phyloP scores from a whole-genome alignment of 1,284 basidiomycete genomes.

The Ceratobasidium sp. region DNA sequence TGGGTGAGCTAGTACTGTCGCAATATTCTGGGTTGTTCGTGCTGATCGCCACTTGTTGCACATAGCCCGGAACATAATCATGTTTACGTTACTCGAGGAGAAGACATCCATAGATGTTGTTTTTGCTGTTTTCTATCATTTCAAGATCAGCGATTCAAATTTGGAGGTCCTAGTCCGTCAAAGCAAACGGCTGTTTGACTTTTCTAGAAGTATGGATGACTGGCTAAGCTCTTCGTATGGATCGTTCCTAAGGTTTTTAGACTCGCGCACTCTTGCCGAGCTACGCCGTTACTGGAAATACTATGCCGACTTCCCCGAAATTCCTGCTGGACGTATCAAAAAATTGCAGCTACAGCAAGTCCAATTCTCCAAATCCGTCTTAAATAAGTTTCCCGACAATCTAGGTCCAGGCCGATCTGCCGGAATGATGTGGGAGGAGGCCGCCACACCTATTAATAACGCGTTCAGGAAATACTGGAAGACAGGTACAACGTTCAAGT shows the following conservation, averaged over 20 bases:
- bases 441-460: neutral
- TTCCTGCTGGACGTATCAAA: neutral
- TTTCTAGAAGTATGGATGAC: neutral
- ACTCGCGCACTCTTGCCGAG: neutral
- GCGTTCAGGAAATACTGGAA: conserved; percentile 26
- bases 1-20: conserved; percentile 2
- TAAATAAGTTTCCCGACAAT: neutral
- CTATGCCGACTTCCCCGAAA: neutral
- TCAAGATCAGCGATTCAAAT: conserved; percentile 17
- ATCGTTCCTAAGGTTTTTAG: neutral
- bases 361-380: conserved; percentile 3
- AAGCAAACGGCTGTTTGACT: conserved; percentile 12
- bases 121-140: conserved; percentile 28
- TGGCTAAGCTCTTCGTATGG: conserved; percentile 2
- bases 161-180: neutral
- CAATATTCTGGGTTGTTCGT: neutral
- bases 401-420: neutral
- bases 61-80: conserved; percentile 15
- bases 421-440: conserved; percentile 30
- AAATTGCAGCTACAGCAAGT: neutral
- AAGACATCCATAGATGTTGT: neutral
- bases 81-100: conserved; percentile 17
- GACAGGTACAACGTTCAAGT: conserved; percentile 25
- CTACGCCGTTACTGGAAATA: conserved; percentile 6
- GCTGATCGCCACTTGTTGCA: neutral